Conservation (phyloP, 768 basidiomycete genomes). For the Lactifluus pinguis region DNA sequence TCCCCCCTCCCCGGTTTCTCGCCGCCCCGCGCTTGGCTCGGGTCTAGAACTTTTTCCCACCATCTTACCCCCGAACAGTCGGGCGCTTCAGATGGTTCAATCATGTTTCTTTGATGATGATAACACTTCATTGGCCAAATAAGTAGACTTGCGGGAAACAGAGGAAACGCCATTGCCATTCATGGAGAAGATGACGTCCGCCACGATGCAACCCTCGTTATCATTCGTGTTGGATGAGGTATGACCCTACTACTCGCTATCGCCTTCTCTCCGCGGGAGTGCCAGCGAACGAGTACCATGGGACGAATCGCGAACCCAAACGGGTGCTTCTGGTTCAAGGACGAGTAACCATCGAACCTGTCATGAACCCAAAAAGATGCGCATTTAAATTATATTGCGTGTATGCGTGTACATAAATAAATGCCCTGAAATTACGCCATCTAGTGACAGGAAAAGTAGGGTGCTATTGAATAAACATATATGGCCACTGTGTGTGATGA, state of each 20-base stretch:
- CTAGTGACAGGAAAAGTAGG: conserved; percentile 12
- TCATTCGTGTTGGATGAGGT: not conserved
- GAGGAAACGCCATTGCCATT: not conserved
- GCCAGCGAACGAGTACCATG: not conserved
- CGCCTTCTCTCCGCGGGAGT: not conserved
- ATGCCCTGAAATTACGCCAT: conserved; percentile 12
- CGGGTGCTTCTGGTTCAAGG: not conserved
- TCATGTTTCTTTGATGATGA: not conserved
- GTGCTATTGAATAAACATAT: conserved; percentile 16
- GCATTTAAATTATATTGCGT: conserved; percentile 9
- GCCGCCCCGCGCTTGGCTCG: not conserved
- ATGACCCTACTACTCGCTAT: not conserved
- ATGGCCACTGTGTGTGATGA: conserved; percentile 2
- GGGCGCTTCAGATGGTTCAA: not conserved
- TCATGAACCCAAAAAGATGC: not conserved
- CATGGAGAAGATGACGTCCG: not conserved
- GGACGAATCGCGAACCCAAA: not conserved
- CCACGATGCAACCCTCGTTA: conserved; percentile 11
- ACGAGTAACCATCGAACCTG: not conserved
- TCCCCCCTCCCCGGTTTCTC: not conserved
- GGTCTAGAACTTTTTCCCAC: not conserved
- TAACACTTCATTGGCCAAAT: not conserved
- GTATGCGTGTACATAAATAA: conserved; percentile 12
- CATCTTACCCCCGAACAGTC: not conserved
- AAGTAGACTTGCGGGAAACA: no score